Conservation (phyloP, 257 asterid species). For the Verbascum thapsus region DNA sequence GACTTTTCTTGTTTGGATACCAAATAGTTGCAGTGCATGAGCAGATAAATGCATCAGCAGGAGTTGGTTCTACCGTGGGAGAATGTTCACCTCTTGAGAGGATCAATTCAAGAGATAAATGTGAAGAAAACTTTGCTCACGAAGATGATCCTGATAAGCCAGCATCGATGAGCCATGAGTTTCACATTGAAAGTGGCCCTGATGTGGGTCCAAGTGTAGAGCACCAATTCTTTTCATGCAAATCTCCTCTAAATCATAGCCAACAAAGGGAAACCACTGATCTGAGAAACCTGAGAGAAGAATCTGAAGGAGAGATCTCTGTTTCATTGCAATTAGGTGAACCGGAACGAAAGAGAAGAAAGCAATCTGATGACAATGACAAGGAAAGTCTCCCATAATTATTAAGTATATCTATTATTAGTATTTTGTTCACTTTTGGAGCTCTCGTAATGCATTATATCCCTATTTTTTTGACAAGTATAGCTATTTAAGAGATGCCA, state of each 20-base stretch:
- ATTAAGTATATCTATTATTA: too few relatives aligned
- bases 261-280: slow-evolving; percentile 36
- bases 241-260: slow-evolving; percentile 41
- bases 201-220: slow-evolving; percentile 64
- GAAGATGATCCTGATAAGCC: too few relatives aligned
- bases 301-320: slow-evolving; percentile 49
- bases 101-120: slow-evolving; percentile 44
- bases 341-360: slow-evolving; percentile 59
- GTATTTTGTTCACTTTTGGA: slow-evolving; percentile 25
- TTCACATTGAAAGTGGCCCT: slow-evolving; percentile 49
- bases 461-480: slow-evolving; percentile 28
- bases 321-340: slow-evolving; percentile 81
- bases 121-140: slow-evolving; percentile 45
- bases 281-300: slow-evolving; percentile 46
- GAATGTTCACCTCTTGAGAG: slow-evolving; percentile 73
- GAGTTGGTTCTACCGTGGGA: slow-evolving; percentile 55
- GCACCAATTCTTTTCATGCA: slow-evolving; percentile 69
- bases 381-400: slow-evolving; percentile 17
- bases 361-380: slow-evolving; percentile 7
- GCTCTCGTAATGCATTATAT: slow-evolving; percentile 33
- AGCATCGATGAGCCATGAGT: too few relatives aligned
- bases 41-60: slow-evolving; percentile 63
- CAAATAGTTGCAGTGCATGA: slow-evolving; percentile 65
- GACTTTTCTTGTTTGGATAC: slow-evolving; percentile 2
- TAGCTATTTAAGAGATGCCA: slow-evolving; percentile 26